These are phyloP conservation scores for Thelonectria olida DNA, from an alignment of 2,329 filamentous ascomycete genomes.

Conservation along the genomic window DNA sequence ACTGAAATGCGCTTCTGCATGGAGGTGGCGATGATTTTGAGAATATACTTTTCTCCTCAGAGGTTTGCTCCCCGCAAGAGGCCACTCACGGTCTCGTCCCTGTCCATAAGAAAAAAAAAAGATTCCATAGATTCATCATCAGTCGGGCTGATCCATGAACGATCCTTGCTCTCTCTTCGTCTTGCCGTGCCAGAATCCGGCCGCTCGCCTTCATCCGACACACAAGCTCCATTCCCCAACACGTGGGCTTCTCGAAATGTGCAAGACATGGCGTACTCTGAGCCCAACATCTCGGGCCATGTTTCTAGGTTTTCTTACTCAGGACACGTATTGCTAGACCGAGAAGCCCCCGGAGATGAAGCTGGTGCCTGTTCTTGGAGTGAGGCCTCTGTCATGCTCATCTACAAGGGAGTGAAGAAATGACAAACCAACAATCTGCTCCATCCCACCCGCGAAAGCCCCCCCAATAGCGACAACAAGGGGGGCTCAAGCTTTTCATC, in stretches of 20 bases:
- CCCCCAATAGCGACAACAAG: too few relatives aligned
- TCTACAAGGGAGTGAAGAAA: neutral
- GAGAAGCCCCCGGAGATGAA: neutral
- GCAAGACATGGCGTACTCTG: neutral
- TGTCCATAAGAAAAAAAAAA: neutral
- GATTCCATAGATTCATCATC: slow-evolving; percentile 1
- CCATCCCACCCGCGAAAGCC: neutral
- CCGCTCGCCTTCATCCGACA: neutral
- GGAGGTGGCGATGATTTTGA: too few relatives aligned
- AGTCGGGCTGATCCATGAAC: neutral
- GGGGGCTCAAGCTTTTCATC: too few relatives aligned
- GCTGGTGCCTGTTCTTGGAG: neutral
- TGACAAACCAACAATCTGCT: too few relatives aligned
- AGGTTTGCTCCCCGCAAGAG: too few relatives aligned
- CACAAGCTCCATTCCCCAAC: neutral
- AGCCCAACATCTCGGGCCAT: too few relatives aligned
- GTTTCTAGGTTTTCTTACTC: neutral
- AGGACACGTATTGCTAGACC: neutral
- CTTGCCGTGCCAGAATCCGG: neutral
- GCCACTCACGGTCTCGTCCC: neutral
- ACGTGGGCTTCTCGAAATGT: neutral
- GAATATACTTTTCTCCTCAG: too few relatives aligned
- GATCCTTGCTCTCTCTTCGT: neutral
- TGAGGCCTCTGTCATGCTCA: neutral
- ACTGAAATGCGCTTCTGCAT: too few relatives aligned